These are phyloP conservation scores for Apophysomyces sp. DNA, from an alignment of 371 early-diverging fungal genomes.

Conservation along the genomic window DNA sequence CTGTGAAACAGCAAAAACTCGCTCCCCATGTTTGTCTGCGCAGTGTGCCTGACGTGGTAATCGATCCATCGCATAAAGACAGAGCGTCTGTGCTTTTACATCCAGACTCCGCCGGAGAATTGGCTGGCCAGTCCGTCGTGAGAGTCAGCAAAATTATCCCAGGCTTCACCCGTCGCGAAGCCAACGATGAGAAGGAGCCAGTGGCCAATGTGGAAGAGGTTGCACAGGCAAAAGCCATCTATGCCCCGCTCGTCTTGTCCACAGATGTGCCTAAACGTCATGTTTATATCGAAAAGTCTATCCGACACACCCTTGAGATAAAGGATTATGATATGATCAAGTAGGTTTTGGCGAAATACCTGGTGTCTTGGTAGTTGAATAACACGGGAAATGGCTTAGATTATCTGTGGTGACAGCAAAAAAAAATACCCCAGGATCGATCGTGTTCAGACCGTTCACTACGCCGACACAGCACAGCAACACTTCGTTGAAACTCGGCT, in stretches of 20 bases:
- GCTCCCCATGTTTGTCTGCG: slow-evolving; percentile 28
- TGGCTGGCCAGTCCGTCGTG: slow-evolving; percentile 15
- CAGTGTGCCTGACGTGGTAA: slow-evolving; percentile 5
- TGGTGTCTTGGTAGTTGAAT: too few relatives aligned
- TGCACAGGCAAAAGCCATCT: slow-evolving; percentile 26
- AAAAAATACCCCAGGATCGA: slow-evolving; percentile 22
- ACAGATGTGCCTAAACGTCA: slow-evolving; percentile 43
- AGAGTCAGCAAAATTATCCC: slow-evolving; percentile 24
- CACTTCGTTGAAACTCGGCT: slow-evolving; percentile 37
- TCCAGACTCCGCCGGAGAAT: slow-evolving; percentile 19
- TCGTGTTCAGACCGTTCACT: slow-evolving; percentile 28
- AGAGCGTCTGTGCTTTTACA: slow-evolving; percentile 13
- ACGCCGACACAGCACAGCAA: slow-evolving; percentile 8
- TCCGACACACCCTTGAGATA: slow-evolving; percentile 41
- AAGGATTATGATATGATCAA: slow-evolving; percentile 48
- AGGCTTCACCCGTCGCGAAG: slow-evolving; percentile 15
- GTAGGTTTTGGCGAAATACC: too few relatives aligned
- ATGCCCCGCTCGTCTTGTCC: slow-evolving; percentile 33
- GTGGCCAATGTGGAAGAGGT: slow-evolving; percentile 15
- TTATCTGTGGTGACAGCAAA: slow-evolving; percentile 37
- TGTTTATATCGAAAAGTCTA: slow-evolving; percentile 43
- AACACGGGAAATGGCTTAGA: slow-evolving; percentile 13
- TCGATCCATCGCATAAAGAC: background rate
- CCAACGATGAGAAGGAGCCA: slow-evolving; percentile 14
- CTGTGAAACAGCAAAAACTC: slow-evolving; percentile 14